Evolutionary conservation across 2,329 filamentous ascomycete genomes (phyloP).

Genomic region (Phialophora tarda): DNA sequence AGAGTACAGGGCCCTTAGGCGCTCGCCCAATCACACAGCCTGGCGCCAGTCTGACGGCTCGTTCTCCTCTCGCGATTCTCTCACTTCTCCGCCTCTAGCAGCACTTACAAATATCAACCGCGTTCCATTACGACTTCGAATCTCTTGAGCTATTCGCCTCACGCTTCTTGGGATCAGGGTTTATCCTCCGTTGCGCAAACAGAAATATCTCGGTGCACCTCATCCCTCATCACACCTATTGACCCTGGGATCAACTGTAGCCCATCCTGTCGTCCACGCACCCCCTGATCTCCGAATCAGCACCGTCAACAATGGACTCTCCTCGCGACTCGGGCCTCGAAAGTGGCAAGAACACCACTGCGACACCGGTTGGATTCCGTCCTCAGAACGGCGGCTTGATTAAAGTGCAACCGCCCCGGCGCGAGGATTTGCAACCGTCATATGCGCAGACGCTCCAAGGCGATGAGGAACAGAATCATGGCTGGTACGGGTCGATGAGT

Average conservation of each 20-base stretch:
- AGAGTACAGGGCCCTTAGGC: not conserved
- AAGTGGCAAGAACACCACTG: conserved; percentile 47
- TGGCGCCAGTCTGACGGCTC: conserved; percentile 13
- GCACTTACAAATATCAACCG: conserved; percentile 12
- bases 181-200: conserved; percentile 4
- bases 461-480: conserved; percentile 71
- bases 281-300: conserved; percentile 18
- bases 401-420: conserved; percentile 76
- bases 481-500: conserved; percentile 92
- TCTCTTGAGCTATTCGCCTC: conserved; percentile 1
- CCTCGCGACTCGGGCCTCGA: conserved; percentile 30
- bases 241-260: not conserved
- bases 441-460: conserved; percentile 72
- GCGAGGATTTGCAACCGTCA: conserved; percentile 82
- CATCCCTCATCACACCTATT: not conserved
- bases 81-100: conserved; percentile 3
- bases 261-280: conserved; percentile 34
- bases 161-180: not conserved
- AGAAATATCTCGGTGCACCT: not conserved
- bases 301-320: conserved; percentile 37
- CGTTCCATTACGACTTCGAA: conserved; percentile 22
- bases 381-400: conserved; percentile 60
- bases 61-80: conserved; percentile 9
- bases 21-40: conserved; percentile 16
- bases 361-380: conserved; percentile 52